Evolutionary conservation across 768 basidiomycete genomes (phyloP).

Genomic region (Naganishia vishniacii): DNA sequence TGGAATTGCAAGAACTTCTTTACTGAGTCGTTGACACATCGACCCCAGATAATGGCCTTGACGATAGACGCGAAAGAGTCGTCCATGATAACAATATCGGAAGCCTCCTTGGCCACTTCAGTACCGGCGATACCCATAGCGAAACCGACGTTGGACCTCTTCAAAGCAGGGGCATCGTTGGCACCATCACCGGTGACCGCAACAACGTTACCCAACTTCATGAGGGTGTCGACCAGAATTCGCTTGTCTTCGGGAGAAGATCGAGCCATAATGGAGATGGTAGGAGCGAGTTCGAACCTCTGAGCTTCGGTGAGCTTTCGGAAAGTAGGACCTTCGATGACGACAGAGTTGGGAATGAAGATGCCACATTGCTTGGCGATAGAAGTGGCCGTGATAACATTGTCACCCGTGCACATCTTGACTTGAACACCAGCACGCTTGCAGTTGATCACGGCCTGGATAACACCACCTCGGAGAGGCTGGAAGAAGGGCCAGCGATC

Average conservation of each 20-base stretch:
- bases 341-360: constrained; percentile 83
- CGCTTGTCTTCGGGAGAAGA: constrained; percentile 98
- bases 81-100: constrained; percentile 71
- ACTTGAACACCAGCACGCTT: constrained; percentile 81
- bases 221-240: constrained; percentile 79
- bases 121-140: constrained; percentile 63
- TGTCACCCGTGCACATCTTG: constrained; percentile 99
- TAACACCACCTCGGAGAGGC: constrained; percentile 82
- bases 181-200: constrained; percentile 98
- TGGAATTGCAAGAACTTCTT: constrained; percentile 95
- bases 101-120: constrained; percentile 97
- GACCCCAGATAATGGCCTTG: constrained; percentile 97
- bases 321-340: constrained; percentile 97
- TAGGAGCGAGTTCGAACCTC: constrained; percentile 75
- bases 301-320: constrained; percentile 66
- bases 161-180: constrained; percentile 93
- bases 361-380: constrained; percentile 96
- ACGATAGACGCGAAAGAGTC: constrained; percentile 79
- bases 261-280: constrained; percentile 90
- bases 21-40: constrained; percentile 95
- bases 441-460: constrained; percentile 80
- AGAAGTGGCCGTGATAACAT: constrained; percentile 66
- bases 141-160: constrained; percentile 93
- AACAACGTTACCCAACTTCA: constrained; percentile 71
- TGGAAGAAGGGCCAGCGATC: background rate